Conservation (phyloP, 768 basidiomycete genomes). For the Suillus plorans region DNA sequence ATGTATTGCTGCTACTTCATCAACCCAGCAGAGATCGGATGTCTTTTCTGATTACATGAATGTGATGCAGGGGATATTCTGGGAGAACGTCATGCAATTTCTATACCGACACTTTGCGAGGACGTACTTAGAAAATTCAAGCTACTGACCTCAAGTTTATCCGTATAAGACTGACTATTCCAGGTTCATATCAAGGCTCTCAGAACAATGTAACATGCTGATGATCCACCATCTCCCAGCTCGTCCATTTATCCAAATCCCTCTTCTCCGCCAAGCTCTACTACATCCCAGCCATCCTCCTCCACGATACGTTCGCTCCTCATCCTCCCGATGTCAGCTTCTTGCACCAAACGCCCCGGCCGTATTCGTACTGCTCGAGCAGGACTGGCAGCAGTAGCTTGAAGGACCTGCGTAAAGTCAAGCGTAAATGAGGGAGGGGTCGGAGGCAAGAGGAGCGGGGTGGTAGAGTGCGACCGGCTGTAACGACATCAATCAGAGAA, state of each 20-base stretch:
- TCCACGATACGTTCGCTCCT: conserved; percentile 33
- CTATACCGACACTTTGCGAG: too few species aligned
- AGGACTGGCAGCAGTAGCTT: conserved; percentile 71
- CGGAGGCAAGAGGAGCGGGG: conserved; percentile 55
- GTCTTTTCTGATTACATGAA: too few species aligned
- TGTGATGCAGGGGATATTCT: too few species aligned
- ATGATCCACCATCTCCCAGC: neutral
- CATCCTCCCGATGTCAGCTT: conserved; percentile 15
- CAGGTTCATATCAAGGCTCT: conserved; percentile 57
- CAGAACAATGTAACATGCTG: conserved; percentile 42
- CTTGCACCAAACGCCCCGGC: conserved; percentile 13
- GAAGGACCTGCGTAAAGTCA: conserved; percentile 78
- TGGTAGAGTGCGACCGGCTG: conserved; percentile 63
- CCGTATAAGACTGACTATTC: conserved; percentile 1
- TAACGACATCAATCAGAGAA: neutral
- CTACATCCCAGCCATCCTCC: conserved; percentile 51
- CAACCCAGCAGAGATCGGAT: too few species aligned
- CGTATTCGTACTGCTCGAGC: conserved; percentile 34
- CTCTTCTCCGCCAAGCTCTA: conserved; percentile 31
- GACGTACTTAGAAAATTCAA: too few species aligned
- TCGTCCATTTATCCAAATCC: conserved; percentile 14
- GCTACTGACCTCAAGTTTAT: conserved; percentile 20
- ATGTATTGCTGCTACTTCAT: too few species aligned
- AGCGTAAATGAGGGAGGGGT: conserved; percentile 63
- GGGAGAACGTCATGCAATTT: too few species aligned